Evolutionary conservation across 202 grass and related monocot genomes (phyloP).

Genomic region (Dendrocalamus latiflorus): DNA sequence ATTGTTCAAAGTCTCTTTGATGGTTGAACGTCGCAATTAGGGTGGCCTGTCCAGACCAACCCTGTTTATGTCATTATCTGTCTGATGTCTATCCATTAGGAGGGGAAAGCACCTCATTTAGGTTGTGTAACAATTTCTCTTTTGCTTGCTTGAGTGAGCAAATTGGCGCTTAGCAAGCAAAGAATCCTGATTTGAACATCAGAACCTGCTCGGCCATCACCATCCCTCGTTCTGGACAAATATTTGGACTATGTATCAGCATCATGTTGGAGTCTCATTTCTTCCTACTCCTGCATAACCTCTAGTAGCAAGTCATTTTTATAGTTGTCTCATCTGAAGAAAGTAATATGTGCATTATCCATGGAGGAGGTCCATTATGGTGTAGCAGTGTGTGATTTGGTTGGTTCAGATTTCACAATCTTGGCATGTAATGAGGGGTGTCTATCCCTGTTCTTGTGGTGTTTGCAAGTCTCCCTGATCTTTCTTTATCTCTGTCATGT

Average conservation of each 20-base stretch:
- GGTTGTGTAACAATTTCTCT: too few relatives aligned
- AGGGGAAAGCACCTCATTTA: too few relatives aligned
- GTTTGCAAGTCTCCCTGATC: conserved; percentile 26
- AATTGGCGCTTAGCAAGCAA: too few relatives aligned
- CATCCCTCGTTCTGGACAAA: too few relatives aligned
- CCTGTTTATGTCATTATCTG: too few relatives aligned
- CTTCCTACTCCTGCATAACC: conserved; percentile 34
- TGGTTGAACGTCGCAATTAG: conserved; percentile 30
- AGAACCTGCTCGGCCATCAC: too few relatives aligned
- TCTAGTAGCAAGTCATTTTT: conserved; percentile 39
- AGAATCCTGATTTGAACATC: too few relatives aligned
- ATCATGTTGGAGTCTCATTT: too few relatives aligned
- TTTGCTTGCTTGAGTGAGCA: too few relatives aligned
- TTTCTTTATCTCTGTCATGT: conserved; percentile 34
- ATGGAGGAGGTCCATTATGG: conserved; percentile 12
- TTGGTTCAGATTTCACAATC: conserved; percentile 43
- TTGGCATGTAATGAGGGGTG: conserved; percentile 4
- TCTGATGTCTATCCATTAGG: too few relatives aligned
- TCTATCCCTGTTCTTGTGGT: conserved; percentile 15
- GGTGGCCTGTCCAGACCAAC: too few relatives aligned
- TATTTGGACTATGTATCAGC: too few relatives aligned
- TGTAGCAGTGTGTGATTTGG: conserved; percentile 31
- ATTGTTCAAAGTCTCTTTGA: conserved; percentile 4
- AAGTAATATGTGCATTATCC: conserved; percentile 26
- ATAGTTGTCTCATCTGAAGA: conserved; percentile 34